Conservation (phyloP, 176 grass and related monocot genomes). For the Stipa capillata region DNA sequence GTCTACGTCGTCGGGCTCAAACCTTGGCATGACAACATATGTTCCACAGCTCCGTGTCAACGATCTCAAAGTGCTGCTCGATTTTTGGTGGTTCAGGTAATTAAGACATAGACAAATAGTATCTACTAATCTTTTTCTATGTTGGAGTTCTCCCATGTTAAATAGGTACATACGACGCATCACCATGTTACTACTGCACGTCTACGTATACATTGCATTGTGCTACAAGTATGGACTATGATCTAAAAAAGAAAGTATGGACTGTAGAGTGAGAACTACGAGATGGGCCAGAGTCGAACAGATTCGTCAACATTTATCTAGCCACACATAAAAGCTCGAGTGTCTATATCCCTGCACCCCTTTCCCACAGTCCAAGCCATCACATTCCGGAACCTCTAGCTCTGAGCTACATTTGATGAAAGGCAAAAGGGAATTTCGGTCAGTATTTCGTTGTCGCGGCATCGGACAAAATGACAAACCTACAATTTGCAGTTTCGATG, state of each 20-base stretch:
- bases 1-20: background rate
- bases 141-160: background rate
- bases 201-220: background rate
- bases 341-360: constrained; percentile 11
- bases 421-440: constrained; percentile 23
- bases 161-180: background rate
- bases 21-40: background rate
- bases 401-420: constrained; percentile 4
- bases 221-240: background rate
- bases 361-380: constrained; percentile 30
- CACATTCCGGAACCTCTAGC: constrained; percentile 25
- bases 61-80: background rate
- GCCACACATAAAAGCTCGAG: background rate
- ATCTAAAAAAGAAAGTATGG: background rate
- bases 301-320: background rate
- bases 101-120: background rate
- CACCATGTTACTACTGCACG: background rate
- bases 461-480: constrained; percentile 17
- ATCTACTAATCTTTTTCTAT: background rate
- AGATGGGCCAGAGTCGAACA: background rate
- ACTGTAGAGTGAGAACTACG: background rate
- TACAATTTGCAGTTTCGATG: constrained; percentile 5
- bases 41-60: no score
- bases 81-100: background rate
- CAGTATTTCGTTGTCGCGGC: constrained; percentile 2